Conservation (phyloP, 73 alveolate genomes). For the Stentor coeruleus region DNA sequence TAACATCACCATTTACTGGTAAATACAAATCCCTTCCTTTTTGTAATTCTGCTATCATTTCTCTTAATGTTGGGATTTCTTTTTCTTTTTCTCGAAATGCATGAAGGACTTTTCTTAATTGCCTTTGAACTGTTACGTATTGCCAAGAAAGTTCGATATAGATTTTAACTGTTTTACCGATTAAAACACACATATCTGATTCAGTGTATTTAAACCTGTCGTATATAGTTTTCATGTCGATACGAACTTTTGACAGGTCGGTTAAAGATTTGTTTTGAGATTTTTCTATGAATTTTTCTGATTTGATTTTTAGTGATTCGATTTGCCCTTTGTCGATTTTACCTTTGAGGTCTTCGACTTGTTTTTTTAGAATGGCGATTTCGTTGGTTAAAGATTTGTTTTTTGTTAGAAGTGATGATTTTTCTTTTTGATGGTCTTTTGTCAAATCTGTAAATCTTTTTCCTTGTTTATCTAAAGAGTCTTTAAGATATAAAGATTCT, state of each 20-base stretch:
- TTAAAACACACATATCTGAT: not conserved
- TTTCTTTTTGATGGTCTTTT: not conserved
- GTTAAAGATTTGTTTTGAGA: not conserved
- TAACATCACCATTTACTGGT: not conserved
- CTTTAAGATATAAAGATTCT: not conserved
- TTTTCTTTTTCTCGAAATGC: not conserved
- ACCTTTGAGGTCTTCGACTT: not conserved
- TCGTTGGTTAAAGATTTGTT: not conserved
- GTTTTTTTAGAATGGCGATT: not conserved
- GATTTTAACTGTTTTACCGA: not conserved
- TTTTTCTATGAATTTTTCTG: not conserved
- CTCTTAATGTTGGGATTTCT: constrained; percentile 7
- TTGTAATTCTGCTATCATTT: constrained; percentile 21
- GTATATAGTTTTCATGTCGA: not conserved
- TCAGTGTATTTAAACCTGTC: not conserved
- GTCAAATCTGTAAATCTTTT: not conserved
- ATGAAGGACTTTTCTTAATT: not conserved
- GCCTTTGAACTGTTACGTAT: not conserved
- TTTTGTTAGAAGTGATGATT: not conserved
- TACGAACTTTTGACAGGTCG: not conserved
- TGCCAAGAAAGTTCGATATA: not conserved
- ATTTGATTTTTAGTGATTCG: no score
- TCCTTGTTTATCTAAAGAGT: not conserved
- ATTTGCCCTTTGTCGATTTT: not conserved
- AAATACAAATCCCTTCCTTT: not conserved